Conservation (phyloP, 148 eudicot species). For the Amaranthus hypochondriacus region DNA sequence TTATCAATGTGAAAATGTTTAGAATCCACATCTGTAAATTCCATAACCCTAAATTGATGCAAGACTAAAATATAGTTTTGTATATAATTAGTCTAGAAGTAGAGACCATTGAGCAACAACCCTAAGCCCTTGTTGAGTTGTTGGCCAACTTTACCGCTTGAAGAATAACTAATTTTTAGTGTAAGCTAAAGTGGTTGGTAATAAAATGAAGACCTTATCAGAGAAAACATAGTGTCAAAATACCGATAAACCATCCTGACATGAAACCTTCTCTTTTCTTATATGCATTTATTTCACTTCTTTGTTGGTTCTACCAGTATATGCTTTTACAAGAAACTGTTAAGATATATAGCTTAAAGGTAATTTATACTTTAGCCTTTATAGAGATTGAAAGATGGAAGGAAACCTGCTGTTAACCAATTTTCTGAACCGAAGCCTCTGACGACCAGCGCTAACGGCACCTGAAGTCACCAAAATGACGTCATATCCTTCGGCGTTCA, state of each 20-base stretch:
- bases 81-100: no score
- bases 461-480: conserved; percentile 92
- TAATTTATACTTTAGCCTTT: conserved; percentile 2
- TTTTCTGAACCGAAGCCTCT: conserved; percentile 79
- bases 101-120: no score
- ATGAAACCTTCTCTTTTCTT: neutral
- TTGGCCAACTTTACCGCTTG: no score
- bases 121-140: no score
- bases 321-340: neutral
- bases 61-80: no score
- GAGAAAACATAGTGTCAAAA: neutral
- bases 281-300: neutral
- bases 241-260: neutral
- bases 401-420: conserved; percentile 84
- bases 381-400: conserved; percentile 17
- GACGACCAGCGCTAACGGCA: conserved; percentile 94
- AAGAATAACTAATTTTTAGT: no score
- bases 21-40: no score
- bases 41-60: no score
- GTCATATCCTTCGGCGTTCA: conserved; percentile 77
- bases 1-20: no score
- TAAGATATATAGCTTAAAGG: neutral
- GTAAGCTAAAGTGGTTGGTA: no score
- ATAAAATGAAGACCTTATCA: neutral
- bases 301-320: neutral